Evolutionary conservation across 768 basidiomycete species (phyloP).

Genomic region (Melanogaster broomeanus): DNA sequence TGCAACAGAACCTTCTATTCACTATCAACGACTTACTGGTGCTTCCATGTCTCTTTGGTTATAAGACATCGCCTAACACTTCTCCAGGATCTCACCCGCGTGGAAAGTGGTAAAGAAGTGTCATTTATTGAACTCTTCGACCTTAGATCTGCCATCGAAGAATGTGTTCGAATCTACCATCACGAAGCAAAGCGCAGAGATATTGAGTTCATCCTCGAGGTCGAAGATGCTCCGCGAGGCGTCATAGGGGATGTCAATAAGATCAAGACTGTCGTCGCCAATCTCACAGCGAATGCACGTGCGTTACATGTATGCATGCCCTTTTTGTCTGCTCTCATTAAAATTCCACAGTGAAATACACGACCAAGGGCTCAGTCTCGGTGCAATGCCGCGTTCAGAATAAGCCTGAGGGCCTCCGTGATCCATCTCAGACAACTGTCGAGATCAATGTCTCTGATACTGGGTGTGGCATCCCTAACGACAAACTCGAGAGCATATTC

Average conservation of each 20-base stretch:
- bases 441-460: slow-evolving; percentile 75
- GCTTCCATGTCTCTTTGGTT: slow-evolving; percentile 34
- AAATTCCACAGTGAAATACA: slow-evolving; percentile 64
- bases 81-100: slow-evolving; percentile 43
- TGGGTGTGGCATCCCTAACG: slow-evolving; percentile 66
- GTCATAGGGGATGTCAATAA: slow-evolving; percentile 76
- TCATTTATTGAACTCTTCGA: slow-evolving; percentile 80
- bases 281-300: slow-evolving; percentile 77
- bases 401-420: slow-evolving; percentile 52
- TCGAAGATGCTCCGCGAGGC: slow-evolving; percentile 51
- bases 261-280: slow-evolving; percentile 75
- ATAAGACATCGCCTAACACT: background rate
- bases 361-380: slow-evolving; percentile 56
- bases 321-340: background rate
- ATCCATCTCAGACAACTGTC: slow-evolving; percentile 50
- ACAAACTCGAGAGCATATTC: slow-evolving; percentile 75
- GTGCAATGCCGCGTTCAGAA: slow-evolving; percentile 54
- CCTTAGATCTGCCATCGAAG: slow-evolving; percentile 56
- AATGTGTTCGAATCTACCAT: slow-evolving; percentile 62
- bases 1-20: slow-evolving; percentile 62
- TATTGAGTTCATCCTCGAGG: slow-evolving; percentile 58
- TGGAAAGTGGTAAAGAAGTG: slow-evolving; percentile 74
- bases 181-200: slow-evolving; percentile 66
- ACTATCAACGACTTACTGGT: slow-evolving; percentile 83
- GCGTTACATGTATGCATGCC: slow-evolving; percentile 20